These are phyloP conservation scores for Phialophora tarda DNA, from an alignment of 2,329 filamentous ascomycete genomes.

Conservation along the genomic window DNA sequence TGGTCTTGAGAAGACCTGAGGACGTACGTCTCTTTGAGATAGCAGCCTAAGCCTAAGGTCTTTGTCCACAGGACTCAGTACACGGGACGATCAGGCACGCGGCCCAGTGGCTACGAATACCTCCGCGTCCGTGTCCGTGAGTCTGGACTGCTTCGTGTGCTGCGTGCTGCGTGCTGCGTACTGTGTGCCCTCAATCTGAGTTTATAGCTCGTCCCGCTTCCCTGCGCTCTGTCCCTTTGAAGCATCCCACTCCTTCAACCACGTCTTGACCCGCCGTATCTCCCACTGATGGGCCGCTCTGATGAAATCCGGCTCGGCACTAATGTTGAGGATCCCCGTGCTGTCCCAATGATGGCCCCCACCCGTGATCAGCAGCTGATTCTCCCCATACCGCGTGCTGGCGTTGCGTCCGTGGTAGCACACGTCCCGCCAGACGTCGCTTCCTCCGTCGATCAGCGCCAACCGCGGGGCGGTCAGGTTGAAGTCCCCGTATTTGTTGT, in stretches of 20 bases:
- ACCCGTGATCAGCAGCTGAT: constrained; percentile 57
- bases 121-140: background rate
- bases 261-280: constrained; percentile 53
- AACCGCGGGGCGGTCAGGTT: constrained; percentile 55
- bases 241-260: constrained; percentile 41
- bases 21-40: too few species aligned
- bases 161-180: too few species aligned
- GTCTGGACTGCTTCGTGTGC: background rate
- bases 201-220: constrained; percentile 31
- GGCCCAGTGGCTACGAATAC: background rate
- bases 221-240: constrained; percentile 9
- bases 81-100: background rate
- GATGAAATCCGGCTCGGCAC: constrained; percentile 58
- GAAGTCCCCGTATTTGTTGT: constrained; percentile 57
- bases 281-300: constrained; percentile 59
- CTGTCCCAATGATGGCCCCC: constrained; percentile 61
- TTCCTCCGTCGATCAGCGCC: constrained; percentile 59
- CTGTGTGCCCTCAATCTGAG: background rate
- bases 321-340: constrained; percentile 51
- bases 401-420: constrained; percentile 58
- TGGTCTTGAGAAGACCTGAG: too few species aligned
- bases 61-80: too few species aligned
- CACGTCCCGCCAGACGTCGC: constrained; percentile 60
- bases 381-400: constrained; percentile 51
- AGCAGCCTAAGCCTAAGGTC: too few species aligned